Evolutionary conservation across 148 eudicot genomes (phyloP).

Genomic region (Fagopyrum homotropicum): DNA sequence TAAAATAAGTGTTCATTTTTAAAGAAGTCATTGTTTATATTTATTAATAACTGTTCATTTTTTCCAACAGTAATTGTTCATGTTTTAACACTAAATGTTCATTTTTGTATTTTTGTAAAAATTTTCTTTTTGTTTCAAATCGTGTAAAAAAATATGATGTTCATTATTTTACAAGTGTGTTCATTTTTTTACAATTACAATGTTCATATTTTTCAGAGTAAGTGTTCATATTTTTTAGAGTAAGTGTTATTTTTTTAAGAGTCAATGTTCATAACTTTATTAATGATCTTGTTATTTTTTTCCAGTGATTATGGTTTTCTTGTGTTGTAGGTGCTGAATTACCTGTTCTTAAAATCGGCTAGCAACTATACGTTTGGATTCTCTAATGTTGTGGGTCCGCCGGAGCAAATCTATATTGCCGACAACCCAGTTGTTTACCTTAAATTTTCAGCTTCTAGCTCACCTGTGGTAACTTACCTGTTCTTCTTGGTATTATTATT

Average conservation of each 20-base stretch:
- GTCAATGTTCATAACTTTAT: neutral
- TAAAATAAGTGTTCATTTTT: neutral
- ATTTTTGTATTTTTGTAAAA: no score
- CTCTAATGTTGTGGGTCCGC: constrained; percentile 60
- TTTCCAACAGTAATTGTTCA: no score
- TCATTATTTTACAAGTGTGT: no score
- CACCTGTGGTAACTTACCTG: constrained; percentile 40
- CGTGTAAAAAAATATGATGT: no score
- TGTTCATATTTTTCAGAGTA: no score
- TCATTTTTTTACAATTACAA: no score
- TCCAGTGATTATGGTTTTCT: neutral
- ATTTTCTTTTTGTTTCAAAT: no score
- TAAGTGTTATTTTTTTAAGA: no score
- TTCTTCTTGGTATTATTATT: no score
- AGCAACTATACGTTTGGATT: constrained; percentile 49
- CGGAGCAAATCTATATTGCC: constrained; percentile 33
- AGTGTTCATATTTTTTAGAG: neutral
- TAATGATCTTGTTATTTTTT: neutral
- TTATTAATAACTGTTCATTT: neutral
- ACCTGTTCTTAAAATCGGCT: neutral
- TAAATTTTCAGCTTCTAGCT: constrained; percentile 31
- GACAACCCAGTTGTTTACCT: constrained; percentile 45
- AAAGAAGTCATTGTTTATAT: no score
- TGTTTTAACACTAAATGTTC: no score
- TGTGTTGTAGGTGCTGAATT: neutral